Conservation (phyloP, 306 rosid genomes). For the Hippophae rhamnoides region DNA sequence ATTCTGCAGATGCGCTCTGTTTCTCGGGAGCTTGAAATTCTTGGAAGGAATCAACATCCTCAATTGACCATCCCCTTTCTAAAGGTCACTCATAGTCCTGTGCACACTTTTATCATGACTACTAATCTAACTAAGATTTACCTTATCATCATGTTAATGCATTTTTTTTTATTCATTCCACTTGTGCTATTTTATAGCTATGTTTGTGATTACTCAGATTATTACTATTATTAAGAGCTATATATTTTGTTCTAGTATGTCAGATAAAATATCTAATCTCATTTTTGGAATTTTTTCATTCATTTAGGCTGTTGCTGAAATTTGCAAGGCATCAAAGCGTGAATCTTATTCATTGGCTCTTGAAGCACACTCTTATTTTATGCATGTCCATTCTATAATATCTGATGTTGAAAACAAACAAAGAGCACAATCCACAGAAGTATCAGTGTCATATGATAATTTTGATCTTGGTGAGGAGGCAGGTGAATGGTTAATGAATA, state of each 20-base stretch:
- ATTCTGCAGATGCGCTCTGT: conserved; percentile 68
- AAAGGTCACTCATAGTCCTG: conserved; percentile 36
- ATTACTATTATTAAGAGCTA: neutral
- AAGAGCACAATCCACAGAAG: conserved; percentile 25
- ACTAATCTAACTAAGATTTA: no score
- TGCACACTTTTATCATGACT: no score
- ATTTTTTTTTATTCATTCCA: no score
- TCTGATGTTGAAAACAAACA: conserved; percentile 29
- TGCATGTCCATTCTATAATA: conserved; percentile 43
- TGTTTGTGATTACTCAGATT: no score
- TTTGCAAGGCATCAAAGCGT: conserved; percentile 60
- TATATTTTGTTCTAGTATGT: neutral
- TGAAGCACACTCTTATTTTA: conserved; percentile 53
- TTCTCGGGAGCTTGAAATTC: conserved; percentile 85
- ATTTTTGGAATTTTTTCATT: conserved; percentile 11
- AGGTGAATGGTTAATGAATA: conserved; percentile 17
- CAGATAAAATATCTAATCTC: conserved; percentile 1
- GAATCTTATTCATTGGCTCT: conserved; percentile 59
- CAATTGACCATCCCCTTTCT: conserved; percentile 68
- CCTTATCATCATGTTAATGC: no score
- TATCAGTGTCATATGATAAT: conserved; percentile 15
- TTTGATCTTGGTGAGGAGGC: conserved; percentile 19
- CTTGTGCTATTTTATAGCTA: no score
- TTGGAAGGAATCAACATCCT: conserved; percentile 92
- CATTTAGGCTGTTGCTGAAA: conserved; percentile 74